Evolutionary conservation across 495 filamentous ascomycete genomes (phyloP), one percentile per base, ranked within the genome.

Genomic region (Oidiodendron maius): DNA sequence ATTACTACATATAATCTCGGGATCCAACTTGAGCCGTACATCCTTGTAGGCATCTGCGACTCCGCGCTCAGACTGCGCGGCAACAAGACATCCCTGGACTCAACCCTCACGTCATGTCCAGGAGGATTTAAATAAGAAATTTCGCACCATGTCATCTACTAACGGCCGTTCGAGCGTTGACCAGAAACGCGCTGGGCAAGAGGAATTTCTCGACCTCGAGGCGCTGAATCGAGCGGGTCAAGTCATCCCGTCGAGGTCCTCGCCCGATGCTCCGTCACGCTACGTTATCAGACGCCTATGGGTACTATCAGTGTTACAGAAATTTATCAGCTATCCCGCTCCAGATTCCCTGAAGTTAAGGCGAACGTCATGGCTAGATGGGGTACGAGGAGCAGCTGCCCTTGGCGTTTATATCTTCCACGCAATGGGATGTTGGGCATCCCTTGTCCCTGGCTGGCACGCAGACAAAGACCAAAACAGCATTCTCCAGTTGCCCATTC

Each of bases 401-500:
- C 23, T 51, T 21, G 48, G 30, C 28, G 48, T 51, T 11, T 51
- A 51, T 13, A 51, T 51, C 21, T 51, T 51, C 41, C 46, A 48
- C 15, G 23, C 46, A 11, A 40, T 40, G 46, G 46, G 35, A 18
- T 22, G 4, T 25, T 48, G 46, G 46, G 46, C 46, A 17, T 25
- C 46, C n/a, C 35, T 40, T 15, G 16, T 48, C 22, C 11, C 46
- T 8, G 46, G 36, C 13, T 48, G 46, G 46, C 46, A 48, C 21
- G 17, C 46, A 30, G 46, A 48, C 35, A 9, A 22, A 40, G 4
- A 39, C 36, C 46, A 48, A 40, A 48, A 40, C 22, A 21, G 22
- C 18, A 40, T 48, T 5, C 21, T 48, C 22, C 46, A 48, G 15
- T n/a, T 48, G 20, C 46, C 46, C 3, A 12, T 50, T 42, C 39